Base-by-base conservation (phyloP, 2,329 filamentous ascomycete genomes). In the Pochonia chlamydosporia region DNA sequence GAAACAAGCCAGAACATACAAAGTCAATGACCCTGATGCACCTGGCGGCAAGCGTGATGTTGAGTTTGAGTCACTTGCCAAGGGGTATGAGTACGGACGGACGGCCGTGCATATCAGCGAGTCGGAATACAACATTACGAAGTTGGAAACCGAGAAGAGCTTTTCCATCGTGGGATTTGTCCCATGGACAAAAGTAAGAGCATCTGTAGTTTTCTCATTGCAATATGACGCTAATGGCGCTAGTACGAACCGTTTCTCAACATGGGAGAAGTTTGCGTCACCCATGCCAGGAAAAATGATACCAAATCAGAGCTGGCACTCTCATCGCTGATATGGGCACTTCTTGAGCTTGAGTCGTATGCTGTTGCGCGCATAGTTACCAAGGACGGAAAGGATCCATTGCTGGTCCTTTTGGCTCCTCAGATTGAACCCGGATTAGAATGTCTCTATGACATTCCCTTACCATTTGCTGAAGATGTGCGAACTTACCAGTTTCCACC, bases 391-490 rank as follows among this genome's bases (percentile, higher is more conserved):
- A 90, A 88, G 54, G 79, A 88, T 2, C 92, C 93, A 0, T 61
- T 81, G 25, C 71, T 97, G 14, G 68, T 96, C 1, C 73, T 97
- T 13, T 75, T 99, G 37, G 84, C 87, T 5, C 93, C 93, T 3
- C 78, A 81, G 18, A 82, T 96, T 49, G 88, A 95, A 52, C 73
- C 78, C 3, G 84, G 88, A 23, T 81, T 88, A 54, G 91, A 96
- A 63, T 92, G 88, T 56, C 74, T 99, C 2, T 83, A 96, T 52
- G 93, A 99, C 60, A 78, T 95, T 1, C 89, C 93, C 30, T 73
- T 97, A 5, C 93, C 93, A 1, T 99, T 96, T 59, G 85, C 89
- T 3, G 93, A 99, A 70, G 93, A 99, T 60, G 75, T 96, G 41
- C 81, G 93, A 30, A 78, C 78, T n/a, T 97, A 96, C 63, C 85